phyloP scores from a whole-genome alignment of 192 early-diverging fungal genomes.

The Pilobolus umbonatus region DNA sequence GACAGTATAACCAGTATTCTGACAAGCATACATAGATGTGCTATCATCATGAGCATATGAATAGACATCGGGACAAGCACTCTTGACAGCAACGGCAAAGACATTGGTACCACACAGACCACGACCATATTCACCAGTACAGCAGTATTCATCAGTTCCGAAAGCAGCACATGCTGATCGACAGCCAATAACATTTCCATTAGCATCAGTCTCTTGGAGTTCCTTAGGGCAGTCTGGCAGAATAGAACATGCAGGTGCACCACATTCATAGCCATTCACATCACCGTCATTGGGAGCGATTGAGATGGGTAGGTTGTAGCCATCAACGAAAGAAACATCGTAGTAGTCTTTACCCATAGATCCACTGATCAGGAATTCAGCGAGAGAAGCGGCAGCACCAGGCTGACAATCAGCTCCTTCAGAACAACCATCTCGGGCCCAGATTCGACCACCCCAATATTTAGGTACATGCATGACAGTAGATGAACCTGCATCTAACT shows the following conservation, averaged over 20 bases:
- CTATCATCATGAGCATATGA: conserved; percentile 23
- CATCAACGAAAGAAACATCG: conserved; percentile 28
- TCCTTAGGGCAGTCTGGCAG: conserved; percentile 18
- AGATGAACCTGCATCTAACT: conserved; percentile 13
- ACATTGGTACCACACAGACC: not conserved
- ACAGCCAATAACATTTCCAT: conserved; percentile 23
- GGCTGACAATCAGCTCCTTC: conserved; percentile 12
- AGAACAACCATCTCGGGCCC: conserved; percentile 19
- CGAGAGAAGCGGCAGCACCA: conserved; percentile 22
- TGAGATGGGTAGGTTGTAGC: conserved; percentile 25
- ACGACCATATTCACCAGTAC: conserved; percentile 18
- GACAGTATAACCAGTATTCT: conserved; percentile 19
- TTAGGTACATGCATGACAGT: conserved; percentile 6
- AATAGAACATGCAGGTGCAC: conserved; percentile 6
- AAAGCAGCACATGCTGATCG: conserved; percentile 13
- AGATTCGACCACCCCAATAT: conserved; percentile 28
- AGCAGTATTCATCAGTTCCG: conserved; percentile 13
- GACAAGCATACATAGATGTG: conserved; percentile 23
- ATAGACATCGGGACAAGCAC: conserved; percentile 13
- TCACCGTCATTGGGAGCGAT: conserved; percentile 14
- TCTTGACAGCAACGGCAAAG: conserved; percentile 11
- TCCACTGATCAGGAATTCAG: conserved; percentile 26
- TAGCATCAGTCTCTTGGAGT: conserved; percentile 5
- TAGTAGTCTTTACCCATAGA: conserved; percentile 19
- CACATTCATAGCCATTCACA: conserved; percentile 13